These are phyloP conservation scores for Solanum hybrid DNA, from an alignment of 305 asterid species.

Conservation along the genomic window DNA sequence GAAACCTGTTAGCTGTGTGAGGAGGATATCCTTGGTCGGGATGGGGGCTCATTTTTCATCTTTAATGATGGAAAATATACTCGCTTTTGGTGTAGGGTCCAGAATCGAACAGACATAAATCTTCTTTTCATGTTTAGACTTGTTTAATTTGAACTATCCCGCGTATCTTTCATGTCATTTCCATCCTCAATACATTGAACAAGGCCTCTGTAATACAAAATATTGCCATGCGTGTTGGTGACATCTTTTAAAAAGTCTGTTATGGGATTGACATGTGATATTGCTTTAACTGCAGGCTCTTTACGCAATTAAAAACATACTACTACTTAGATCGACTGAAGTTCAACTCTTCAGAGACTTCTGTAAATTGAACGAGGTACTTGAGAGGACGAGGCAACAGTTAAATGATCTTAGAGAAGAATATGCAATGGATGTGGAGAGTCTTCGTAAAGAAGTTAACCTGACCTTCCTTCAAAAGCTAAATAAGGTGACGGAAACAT, in stretches of 20 bases:
- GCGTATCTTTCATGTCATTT: neutral
- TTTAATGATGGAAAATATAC: neutral
- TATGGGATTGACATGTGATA: neutral
- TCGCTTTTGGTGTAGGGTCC: neutral
- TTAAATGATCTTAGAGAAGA: slow-evolving; percentile 42
- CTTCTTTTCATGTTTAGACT: neutral
- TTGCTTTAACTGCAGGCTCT: slow-evolving; percentile 40
- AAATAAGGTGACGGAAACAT: slow-evolving; percentile 20
- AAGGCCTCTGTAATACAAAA: neutral
- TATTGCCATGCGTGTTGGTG: neutral
- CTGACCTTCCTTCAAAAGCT: slow-evolving; percentile 38
- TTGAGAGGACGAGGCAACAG: slow-evolving; percentile 37
- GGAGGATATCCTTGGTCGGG: neutral
- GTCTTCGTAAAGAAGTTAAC: slow-evolving; percentile 54
- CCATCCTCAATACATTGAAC: neutral
- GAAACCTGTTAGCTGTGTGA: neutral
- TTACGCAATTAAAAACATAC: slow-evolving; percentile 50
- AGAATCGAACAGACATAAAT: neutral
- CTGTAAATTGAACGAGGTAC: slow-evolving; percentile 42
- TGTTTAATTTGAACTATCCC: neutral
- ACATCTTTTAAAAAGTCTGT: neutral
- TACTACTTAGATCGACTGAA: slow-evolving; percentile 37
- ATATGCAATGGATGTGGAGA: slow-evolving; percentile 51
- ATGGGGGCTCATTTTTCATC: neutral
- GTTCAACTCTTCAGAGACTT: slow-evolving; percentile 46